Percentiles rank a stretch among this genome's conserved stretches.
phyloP scores from a whole-genome alignment of 495 filamentous ascomycete species.

The Hypoxylon lienhwacheense region DNA sequence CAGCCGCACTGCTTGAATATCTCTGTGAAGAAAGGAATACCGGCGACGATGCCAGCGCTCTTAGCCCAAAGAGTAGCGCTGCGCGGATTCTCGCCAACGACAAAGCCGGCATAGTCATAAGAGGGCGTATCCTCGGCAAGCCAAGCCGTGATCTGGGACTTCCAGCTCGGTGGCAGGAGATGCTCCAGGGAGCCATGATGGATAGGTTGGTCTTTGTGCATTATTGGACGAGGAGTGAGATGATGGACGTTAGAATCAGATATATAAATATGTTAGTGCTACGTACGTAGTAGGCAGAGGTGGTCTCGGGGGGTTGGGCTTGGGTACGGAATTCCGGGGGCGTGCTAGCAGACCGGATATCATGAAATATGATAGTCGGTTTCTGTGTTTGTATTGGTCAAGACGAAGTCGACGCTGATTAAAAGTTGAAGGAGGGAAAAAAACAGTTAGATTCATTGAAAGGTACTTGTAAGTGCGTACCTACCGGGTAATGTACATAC shows the following conservation, averaged over 20 bases:
- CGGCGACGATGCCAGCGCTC: constrained; percentile 81
- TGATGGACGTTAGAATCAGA: not conserved
- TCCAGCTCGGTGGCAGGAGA: constrained; percentile 83
- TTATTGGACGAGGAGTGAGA: constrained; percentile 16
- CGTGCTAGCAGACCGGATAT: no score
- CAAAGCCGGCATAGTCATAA: constrained; percentile 96
- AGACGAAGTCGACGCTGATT: constrained; percentile 20
- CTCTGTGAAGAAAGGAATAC: constrained; percentile 93
- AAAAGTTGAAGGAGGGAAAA: no score
- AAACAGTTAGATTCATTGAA: no score
- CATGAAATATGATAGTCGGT: not conserved
- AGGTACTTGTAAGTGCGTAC: not conserved
- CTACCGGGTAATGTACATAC: not conserved
- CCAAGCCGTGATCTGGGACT: constrained; percentile 78
- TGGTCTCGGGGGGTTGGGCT: no score
- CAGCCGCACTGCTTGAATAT: constrained; percentile 89
- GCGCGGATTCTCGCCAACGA: constrained; percentile 77
- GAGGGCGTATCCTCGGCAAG: constrained; percentile 93
- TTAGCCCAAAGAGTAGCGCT: constrained; percentile 90
- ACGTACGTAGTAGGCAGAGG: no score
- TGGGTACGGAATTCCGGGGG: no score
- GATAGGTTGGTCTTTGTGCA: constrained; percentile 44
- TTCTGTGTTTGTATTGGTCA: constrained; percentile 13
- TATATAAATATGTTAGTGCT: no score
- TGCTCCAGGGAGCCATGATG: constrained; percentile 74